phyloP scores from a whole-genome alignment of 2,329 filamentous ascomycete genomes.

The Claviceps purpurea region DNA sequence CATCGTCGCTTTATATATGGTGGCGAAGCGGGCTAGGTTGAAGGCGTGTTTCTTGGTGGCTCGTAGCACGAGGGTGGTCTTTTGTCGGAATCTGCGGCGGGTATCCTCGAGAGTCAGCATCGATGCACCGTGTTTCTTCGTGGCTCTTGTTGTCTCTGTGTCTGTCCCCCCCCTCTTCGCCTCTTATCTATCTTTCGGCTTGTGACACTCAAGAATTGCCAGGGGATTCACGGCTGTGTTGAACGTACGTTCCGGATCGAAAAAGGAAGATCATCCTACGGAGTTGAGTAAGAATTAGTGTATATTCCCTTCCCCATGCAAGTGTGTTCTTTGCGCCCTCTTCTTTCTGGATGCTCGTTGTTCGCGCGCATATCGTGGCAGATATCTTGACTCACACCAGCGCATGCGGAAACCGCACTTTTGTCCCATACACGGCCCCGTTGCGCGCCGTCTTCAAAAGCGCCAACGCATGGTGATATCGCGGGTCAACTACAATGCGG shows the following conservation, averaged over 20 bases:
- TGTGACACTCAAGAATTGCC: background rate
- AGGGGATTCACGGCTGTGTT: background rate
- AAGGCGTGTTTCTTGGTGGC: slow-evolving; percentile 82
- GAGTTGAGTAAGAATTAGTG: background rate
- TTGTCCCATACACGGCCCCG: slow-evolving; percentile 90
- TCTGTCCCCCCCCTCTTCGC: background rate
- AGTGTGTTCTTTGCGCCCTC: background rate
- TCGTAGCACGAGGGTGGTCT: slow-evolving; percentile 62
- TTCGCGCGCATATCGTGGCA: too few species aligned
- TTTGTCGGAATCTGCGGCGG: slow-evolving; percentile 51
- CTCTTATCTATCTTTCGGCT: background rate
- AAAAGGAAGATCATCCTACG: slow-evolving; percentile 90
- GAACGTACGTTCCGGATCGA: slow-evolving; percentile 66
- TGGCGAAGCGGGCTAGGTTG: slow-evolving; percentile 83
- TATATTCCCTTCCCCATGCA: background rate
- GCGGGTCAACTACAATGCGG: slow-evolving; percentile 65
- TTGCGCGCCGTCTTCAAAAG: slow-evolving; percentile 90
- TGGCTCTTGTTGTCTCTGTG: background rate
- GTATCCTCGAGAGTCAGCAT: background rate
- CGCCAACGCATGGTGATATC: slow-evolving; percentile 71
- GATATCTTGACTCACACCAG: slow-evolving; percentile 47
- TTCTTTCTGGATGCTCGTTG: too few species aligned
- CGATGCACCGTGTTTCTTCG: too few species aligned
- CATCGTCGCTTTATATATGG: slow-evolving; percentile 79
- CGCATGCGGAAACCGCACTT: slow-evolving; percentile 96